Base-by-base conservation (phyloP, 129 eudicot genomes). In the Ambrosia trifida region DNA sequence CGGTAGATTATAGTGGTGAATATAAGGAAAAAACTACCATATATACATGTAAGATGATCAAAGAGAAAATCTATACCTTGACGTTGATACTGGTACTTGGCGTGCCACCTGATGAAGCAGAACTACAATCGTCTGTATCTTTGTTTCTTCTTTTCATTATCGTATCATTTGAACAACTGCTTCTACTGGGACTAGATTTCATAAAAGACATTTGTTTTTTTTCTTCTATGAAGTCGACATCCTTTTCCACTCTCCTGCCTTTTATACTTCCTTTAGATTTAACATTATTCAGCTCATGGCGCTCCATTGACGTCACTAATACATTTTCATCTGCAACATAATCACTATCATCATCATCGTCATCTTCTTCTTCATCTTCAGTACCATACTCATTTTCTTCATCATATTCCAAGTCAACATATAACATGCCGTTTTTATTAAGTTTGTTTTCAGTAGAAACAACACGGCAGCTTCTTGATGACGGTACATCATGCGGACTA, bases 101-200 rank as follows among this genome's bases (percentile, higher is more conserved):
- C 43, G 63, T 63, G 72, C 67, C 77, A 78, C 67, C 72, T 78
- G 82, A 70, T 62, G 77, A 78, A 78, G 59, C 60, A 78, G 81
- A 63, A 53, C 58, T 70, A 43, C 72, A 63, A 43, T 64, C 18
- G 36, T 67, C 76, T 41, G 82, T 13, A 14, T 64, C 72, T 17
- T 59, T 51, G 47, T 58, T 33, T 70, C 70, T 77, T 77, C 71
- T 69, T 38, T 49, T 40, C 70, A 52, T 61, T 49, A 20, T 62
- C n/a, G 50, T 50, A 16, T 77, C 72, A 77, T 45, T 70, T 51
- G 81, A 77, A 61, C 81, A 51, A 52, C 76, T 77, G 76, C 66
- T 76, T 67, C 43, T 71, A 78, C 77, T 52, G 63, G 72, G 62
- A 64, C 32, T 64, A 53, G 56, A 52, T 51, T 70, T 78, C 68